Conservation (phyloP, 208 protist species). For the Angomonas deanei region DNA sequence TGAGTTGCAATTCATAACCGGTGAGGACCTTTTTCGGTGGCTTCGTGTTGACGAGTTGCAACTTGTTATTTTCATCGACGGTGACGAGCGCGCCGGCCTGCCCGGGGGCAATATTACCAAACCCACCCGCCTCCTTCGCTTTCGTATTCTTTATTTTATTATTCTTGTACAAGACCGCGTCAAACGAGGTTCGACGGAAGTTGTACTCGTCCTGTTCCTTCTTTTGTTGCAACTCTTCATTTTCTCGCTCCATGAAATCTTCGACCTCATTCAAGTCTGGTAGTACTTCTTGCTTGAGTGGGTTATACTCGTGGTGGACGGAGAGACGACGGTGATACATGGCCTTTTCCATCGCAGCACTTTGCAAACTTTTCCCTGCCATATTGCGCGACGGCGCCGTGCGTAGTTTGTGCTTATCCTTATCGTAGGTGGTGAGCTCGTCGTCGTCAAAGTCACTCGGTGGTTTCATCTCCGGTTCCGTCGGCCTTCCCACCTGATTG, state of each 20-base stretch:
- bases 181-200: conserved; percentile 8
- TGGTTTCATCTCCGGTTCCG: not conserved
- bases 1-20: not conserved
- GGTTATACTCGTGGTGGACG: not conserved
- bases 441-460: no score
- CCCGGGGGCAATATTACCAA: not conserved
- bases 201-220: conserved; percentile 11
- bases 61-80: not conserved
- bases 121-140: not conserved
- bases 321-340: conserved; percentile 17
- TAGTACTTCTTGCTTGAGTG: conserved; percentile 10
- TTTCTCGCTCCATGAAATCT: conserved; percentile 26
- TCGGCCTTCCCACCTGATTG: not conserved
- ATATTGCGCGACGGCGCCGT: conserved; percentile 19
- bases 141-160: not conserved
- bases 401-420: conserved; percentile 19
- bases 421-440: not conserved
- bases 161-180: not conserved
- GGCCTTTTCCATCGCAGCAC: conserved; percentile 24
- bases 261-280: conserved; percentile 20
- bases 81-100: not conserved
- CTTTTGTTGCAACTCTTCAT: conserved; percentile 19
- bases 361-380: conserved; percentile 13
- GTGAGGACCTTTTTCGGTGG: not conserved
- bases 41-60: not conserved